A percentile compares a stretch with the other conserved stretches of the same genome.
phyloP scores from a whole-genome alignment of 345 rosid genomes.

The Camelina laxa region DNA sequence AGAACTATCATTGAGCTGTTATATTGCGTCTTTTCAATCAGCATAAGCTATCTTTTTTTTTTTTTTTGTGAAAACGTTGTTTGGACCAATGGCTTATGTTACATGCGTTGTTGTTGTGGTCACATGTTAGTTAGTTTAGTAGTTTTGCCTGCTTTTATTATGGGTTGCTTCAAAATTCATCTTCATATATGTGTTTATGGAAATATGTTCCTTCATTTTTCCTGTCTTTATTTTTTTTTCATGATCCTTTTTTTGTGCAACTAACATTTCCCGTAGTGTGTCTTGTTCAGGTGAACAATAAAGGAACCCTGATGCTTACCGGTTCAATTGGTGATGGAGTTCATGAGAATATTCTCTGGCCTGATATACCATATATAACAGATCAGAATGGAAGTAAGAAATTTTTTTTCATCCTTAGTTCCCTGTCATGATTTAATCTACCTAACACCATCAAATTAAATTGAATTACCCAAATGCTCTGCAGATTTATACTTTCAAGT shows the following conservation, averaged over 20 bases:
- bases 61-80: background rate
- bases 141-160: background rate
- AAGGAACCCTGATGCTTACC: conserved; percentile 78
- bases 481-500: conserved; percentile 89
- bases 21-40: too few species aligned
- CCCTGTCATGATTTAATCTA: background rate
- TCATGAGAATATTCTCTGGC: conserved; percentile 81
- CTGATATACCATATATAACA: conserved; percentile 81
- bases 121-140: background rate
- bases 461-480: conserved; percentile 35
- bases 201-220: background rate
- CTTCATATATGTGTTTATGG: background rate
- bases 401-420: background rate
- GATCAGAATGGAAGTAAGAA: conserved; percentile 85
- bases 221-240: background rate
- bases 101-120: conserved; percentile 16
- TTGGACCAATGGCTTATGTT: conserved; percentile 16
- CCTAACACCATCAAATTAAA: conserved; percentile 6
- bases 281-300: conserved; percentile 77
- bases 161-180: background rate
- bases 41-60: too few species aligned
- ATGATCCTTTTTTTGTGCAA: conserved; percentile 34
- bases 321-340: conserved; percentile 61
- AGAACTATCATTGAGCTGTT: too few species aligned
- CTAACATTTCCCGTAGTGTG: conserved; percentile 66